Evolutionary conservation across 2,329 filamentous ascomycete species (phyloP).

Genomic region (Pseudogymnoascus sp.): DNA sequence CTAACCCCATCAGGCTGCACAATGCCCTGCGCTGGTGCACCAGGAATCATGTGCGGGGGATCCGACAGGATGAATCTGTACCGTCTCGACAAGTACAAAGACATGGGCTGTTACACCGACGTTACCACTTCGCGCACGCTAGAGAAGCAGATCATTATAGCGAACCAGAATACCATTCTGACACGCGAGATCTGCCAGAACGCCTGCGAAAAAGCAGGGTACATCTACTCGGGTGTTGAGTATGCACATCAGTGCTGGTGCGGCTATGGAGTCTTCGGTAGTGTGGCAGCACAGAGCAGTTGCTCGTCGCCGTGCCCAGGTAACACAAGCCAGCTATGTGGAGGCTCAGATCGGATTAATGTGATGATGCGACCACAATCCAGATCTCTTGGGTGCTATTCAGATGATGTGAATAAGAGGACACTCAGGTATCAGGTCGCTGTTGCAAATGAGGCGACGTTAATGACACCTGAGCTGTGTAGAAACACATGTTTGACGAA

Average conservation of each 20-base stretch:
- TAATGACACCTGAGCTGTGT: conserved; percentile 12
- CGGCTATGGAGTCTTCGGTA: not conserved
- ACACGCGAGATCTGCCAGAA: conserved; percentile 1
- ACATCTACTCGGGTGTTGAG: conserved; percentile 6
- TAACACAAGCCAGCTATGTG: not conserved
- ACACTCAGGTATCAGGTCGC: not conserved
- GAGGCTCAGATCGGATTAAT: conserved; percentile 1
- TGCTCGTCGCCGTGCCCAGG: not conserved
- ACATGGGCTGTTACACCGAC: not conserved
- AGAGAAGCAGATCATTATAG: not conserved
- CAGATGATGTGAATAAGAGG: not conserved
- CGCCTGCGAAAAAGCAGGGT: not conserved
- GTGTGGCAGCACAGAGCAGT: not conserved
- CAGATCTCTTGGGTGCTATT: not conserved
- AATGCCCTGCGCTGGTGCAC: conserved; percentile 14
- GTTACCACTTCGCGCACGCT: not conserved
- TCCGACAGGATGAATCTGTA: conserved; percentile 14
- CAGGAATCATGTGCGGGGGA: conserved; percentile 14
- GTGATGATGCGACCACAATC: conserved; percentile 1
- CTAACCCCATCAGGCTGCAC: conserved; percentile 10
- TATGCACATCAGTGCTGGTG: conserved; percentile 4
- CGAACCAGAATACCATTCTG: conserved; percentile 2
- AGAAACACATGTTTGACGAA: not conserved
- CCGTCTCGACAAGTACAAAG: not conserved
- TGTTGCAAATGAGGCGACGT: not conserved